Evolutionary conservation across 108 stramenopile genomes (phyloP).

Genomic region (Chaetoceros tenuissimus): DNA sequence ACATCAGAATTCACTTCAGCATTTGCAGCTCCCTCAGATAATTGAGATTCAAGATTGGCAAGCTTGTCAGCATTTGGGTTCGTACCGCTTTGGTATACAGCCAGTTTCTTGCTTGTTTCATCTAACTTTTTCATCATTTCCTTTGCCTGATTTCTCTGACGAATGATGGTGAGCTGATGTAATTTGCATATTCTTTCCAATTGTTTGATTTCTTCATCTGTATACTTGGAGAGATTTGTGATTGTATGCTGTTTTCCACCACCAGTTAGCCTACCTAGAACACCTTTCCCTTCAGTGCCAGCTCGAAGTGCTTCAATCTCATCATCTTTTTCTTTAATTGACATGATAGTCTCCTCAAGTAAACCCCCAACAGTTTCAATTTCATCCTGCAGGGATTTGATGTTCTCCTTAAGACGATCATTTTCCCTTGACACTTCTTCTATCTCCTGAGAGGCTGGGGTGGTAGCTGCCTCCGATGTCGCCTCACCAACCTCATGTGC

Average conservation of each 20-base stretch:
- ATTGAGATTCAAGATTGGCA: background rate
- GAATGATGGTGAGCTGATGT: background rate
- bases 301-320: background rate
- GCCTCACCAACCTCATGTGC: background rate
- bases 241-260: background rate
- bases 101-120: background rate
- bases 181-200: background rate
- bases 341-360: background rate
- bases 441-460: background rate
- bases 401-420: constrained; percentile 8
- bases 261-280: background rate
- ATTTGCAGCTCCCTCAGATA: background rate
- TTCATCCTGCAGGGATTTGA: constrained; percentile 24
- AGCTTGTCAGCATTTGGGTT: background rate
- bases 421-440: background rate
- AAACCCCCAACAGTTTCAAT: constrained; percentile 11
- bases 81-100: background rate
- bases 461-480: background rate
- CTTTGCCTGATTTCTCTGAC: background rate
- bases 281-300: background rate
- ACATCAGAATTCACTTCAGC: background rate
- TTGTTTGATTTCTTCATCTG: background rate
- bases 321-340: background rate
- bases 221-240: background rate
- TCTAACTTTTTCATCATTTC: background rate